Evolutionary conservation across 2,329 filamentous ascomycete species (phyloP), one percentile per base, ranked within the genome.

Genomic region (Exophiala phaeomuriformis): DNA sequence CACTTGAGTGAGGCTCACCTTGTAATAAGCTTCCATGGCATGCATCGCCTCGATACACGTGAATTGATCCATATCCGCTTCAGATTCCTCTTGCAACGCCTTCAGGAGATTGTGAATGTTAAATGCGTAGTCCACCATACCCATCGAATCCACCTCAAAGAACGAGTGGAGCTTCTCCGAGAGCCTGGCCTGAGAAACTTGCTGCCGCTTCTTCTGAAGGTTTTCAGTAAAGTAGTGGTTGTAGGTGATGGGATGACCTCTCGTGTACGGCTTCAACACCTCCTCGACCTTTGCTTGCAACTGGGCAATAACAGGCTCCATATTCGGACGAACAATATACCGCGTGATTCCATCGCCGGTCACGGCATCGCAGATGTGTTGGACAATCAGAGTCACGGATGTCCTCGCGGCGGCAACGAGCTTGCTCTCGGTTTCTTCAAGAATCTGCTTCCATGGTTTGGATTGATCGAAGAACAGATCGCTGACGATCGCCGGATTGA

Each of bases 211-310:
- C 44, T 63, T 65, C 56, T 69, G 65, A 2, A 71, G 46, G 30
- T 51, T 68, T 31, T 69, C 65, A 1, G 63, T 68, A 28, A 69
- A 69, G 51, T 68, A 67, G 45, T 68, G 65, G 50, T 71, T 71
- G 53, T 68, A 70, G 1, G 69, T 71, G 12, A 68, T 64, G 0
- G 67, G 64, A 52, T 68, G 66, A 0, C 67, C 61, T 5, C 65
- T 64, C 56, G 69, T 75, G 65, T 77, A 71, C 4, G 68, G 75
- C 7, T 65, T 61, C 0, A 83, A 63, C 1, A 84, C 61, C 47
- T 77, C 71, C 0, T 53, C 49, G 1, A 74, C 65, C 59, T 78
- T 78, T 0, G 58, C 53, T 4, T 72, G 65, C 1, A 77, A 66
- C 3, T 57, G 59, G 4, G 12, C 5, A 9, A 42, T 30, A 27